A percentile compares a stretch with the other conserved stretches of the same genome.
These are phyloP conservation scores for Ophiosphaerella narmari DNA, from an alignment of 2,329 filamentous ascomycete genomes.

Conservation along the genomic window DNA sequence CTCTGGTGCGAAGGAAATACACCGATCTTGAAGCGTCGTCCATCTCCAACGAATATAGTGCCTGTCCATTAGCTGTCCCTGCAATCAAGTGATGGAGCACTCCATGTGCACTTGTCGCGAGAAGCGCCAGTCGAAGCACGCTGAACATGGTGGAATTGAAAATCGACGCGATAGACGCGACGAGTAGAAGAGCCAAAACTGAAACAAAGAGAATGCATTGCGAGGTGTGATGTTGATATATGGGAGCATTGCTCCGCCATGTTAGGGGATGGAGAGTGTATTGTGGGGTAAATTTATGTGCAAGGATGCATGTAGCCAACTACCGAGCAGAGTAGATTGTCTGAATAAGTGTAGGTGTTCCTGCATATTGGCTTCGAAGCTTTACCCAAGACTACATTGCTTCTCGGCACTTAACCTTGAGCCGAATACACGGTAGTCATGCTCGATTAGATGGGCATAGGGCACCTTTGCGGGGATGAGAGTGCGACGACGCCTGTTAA, in stretches of 20 bases:
- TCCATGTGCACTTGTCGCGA: conserved; percentile 9
- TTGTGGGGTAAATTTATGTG: conserved; percentile 21
- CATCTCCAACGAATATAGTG: conserved; percentile 20
- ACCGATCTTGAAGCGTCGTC: conserved; percentile 15
- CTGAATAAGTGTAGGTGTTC: conserved; percentile 8
- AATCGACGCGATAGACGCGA: background rate
- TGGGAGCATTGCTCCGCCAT: background rate
- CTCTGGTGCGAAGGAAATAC: conserved; percentile 13
- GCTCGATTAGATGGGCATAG: too few relatives aligned
- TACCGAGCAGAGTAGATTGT: conserved; percentile 14
- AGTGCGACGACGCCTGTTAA: too few relatives aligned
- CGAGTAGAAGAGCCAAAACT: background rate
- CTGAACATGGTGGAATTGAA: conserved; percentile 8
- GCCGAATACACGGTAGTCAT: background rate
- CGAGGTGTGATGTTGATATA: background rate
- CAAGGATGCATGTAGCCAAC: conserved; percentile 7
- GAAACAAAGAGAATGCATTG: background rate
- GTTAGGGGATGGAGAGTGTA: background rate
- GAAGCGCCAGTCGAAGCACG: conserved; percentile 7
- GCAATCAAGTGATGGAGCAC: conserved; percentile 26
- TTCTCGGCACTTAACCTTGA: background rate
- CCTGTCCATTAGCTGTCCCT: conserved; percentile 16
- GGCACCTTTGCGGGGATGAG: too few relatives aligned
- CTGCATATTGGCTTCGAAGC: conserved; percentile 6
- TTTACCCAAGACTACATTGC: background rate